Percentiles rank a stretch among this genome's conserved stretches.
Conservation (phyloP, 1,284 basidiomycete species). For the Waitea zeae region DNA sequence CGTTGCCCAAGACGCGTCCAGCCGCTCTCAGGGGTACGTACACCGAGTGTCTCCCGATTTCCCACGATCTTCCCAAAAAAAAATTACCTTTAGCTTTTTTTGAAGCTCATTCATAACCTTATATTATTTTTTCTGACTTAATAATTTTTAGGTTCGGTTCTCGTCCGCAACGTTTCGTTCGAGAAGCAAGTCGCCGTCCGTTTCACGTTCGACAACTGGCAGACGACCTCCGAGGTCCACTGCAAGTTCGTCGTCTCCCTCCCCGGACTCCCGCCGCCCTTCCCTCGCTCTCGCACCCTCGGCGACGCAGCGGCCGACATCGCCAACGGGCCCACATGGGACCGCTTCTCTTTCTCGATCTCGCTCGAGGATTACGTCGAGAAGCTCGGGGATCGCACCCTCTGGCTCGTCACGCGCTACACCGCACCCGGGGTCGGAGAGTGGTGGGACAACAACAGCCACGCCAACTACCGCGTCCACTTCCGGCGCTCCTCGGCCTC, state of each 20-base stretch:
- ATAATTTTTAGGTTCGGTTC: conserved; percentile 45
- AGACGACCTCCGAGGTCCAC: conserved; percentile 78
- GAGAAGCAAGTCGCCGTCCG: conserved; percentile 78
- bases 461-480: conserved; percentile 59
- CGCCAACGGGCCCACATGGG: conserved; percentile 22
- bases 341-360: conserved; percentile 44
- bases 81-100: no score
- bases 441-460: conserved; percentile 86
- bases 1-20: conserved; percentile 19
- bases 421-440: conserved; percentile 28
- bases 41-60: no score
- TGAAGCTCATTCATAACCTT: no score
- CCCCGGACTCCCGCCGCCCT: conserved; percentile 22
- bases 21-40: conserved; percentile 21
- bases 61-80: no score
- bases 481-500: conserved; percentile 22
- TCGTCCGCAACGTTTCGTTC: conserved; percentile 75
- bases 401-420: conserved; percentile 54
- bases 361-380: conserved; percentile 60
- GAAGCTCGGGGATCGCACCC: conserved; percentile 42
- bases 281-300: conserved; percentile 14
- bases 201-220: conserved; percentile 90
- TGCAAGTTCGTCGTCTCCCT: conserved; percentile 45
- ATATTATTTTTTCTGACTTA: neutral
- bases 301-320: conserved; percentile 16